These are phyloP conservation scores for Cystofilobasidium ferigula DNA, from an alignment of 768 basidiomycete genomes.

Conservation along the genomic window DNA sequence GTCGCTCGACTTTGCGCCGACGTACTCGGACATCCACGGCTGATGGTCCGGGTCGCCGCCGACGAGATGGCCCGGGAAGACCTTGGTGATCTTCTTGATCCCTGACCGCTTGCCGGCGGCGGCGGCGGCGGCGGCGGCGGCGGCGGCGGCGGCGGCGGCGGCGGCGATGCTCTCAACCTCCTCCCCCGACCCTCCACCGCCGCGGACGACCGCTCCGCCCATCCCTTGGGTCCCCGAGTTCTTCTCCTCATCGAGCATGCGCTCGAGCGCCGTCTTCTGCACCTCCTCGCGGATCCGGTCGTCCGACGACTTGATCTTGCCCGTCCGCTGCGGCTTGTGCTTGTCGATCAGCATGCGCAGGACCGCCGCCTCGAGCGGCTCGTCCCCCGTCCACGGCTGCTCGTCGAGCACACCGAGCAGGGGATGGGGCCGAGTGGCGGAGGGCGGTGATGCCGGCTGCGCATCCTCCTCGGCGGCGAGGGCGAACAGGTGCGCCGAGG, in stretches of 20 bases:
- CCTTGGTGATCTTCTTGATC: conserved; percentile 14
- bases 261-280: conserved; percentile 9
- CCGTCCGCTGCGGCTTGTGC: conserved; percentile 20
- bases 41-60: conserved; percentile 22
- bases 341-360: conserved; percentile 22
- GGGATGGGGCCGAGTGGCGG: neutral
- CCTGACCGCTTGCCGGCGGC: neutral
- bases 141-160: neutral
- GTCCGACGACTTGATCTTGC: conserved; percentile 14
- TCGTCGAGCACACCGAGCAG: neutral
- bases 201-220: conserved; percentile 1
- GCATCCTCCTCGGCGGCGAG: conserved; percentile 17
- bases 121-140: neutral
- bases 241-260: conserved; percentile 9
- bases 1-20: neutral
- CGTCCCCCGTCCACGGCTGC: conserved; percentile 21
- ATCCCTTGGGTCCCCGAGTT: neutral
- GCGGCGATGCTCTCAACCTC: no score
- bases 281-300: conserved; percentile 20
- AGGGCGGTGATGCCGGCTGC: neutral
- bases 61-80: conserved; percentile 20
- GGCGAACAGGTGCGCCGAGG: conserved; percentile 15
- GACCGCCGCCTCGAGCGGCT: conserved; percentile 22
- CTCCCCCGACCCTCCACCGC: conserved; percentile 17
- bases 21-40: conserved; percentile 20